Percentiles rank a stretch among this genome's conserved stretches.
phyloP scores from a whole-genome alignment of 176 grass and related monocot genomes.

The Saccharum officinarum region DNA sequence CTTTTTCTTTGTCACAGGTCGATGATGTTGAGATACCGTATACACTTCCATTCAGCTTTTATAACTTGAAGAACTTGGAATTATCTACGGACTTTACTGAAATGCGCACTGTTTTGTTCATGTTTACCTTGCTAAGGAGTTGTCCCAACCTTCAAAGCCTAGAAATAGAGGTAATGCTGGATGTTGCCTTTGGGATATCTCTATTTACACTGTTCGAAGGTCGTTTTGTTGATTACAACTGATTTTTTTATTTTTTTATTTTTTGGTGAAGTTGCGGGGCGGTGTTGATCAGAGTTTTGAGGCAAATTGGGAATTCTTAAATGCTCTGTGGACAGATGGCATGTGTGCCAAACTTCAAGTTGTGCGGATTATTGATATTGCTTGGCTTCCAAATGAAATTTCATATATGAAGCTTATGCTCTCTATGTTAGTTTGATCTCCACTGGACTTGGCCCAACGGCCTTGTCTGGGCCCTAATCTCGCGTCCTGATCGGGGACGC shows the following conservation, averaged over 20 bases:
- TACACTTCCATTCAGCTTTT: conserved; percentile 17
- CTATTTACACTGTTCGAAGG: too few relatives aligned
- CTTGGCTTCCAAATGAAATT: background rate
- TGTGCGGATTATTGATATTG: background rate
- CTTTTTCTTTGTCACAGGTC: background rate
- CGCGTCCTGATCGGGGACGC: too few relatives aligned
- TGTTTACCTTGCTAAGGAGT: conserved; percentile 20
- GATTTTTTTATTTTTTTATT: too few relatives aligned
- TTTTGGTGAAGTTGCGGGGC: background rate
- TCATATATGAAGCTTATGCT: too few relatives aligned
- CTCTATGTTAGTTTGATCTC: too few relatives aligned
- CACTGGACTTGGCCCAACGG: too few relatives aligned
- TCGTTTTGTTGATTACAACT: too few relatives aligned
- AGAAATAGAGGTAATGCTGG: conserved; percentile 10
- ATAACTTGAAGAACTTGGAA: background rate
- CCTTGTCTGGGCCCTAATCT: too few relatives aligned
- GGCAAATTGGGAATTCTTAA: background rate
- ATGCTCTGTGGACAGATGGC: conserved; percentile 14
- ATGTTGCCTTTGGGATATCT: too few relatives aligned
- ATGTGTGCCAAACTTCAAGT: background rate
- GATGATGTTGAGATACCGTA: background rate
- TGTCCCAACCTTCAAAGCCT: conserved; percentile 19
- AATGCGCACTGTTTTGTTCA: background rate
- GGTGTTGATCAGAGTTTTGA: background rate
- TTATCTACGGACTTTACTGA: background rate